Conservation (phyloP, 163 green algal genomes). For the Coccomyxa subellipsoidea region DNA sequence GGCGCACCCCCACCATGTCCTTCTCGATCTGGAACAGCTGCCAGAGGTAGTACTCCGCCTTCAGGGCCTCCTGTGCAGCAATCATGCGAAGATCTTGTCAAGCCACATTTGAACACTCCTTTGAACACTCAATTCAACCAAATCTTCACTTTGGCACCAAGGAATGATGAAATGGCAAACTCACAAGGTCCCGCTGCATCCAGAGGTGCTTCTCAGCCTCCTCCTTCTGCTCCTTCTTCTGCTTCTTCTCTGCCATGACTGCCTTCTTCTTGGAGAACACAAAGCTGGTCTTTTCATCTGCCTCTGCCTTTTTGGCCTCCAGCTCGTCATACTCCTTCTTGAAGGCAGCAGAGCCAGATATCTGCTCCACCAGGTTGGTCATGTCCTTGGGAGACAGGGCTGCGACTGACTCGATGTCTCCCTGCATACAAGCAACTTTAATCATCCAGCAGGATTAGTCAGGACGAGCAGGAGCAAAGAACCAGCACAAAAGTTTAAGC, state of each 20-base stretch:
- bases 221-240: constrained; percentile 96
- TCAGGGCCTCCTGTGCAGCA: constrained; percentile 41
- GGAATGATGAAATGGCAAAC: neutral
- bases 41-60: constrained; percentile 65
- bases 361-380: constrained; percentile 86
- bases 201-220: constrained; percentile 87
- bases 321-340: constrained; percentile 52
- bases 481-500: too few species aligned
- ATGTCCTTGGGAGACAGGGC: constrained; percentile 78
- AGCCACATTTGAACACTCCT: too few species aligned
- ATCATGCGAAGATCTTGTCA: neutral
- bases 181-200: constrained; percentile 73
- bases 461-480: too few species aligned
- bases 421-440: constrained; percentile 72
- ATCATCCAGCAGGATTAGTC: too few species aligned
- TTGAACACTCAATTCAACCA: too few species aligned
- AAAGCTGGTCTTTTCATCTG: constrained; percentile 51
- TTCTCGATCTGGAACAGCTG: constrained; percentile 71
- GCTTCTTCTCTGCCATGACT: constrained; percentile 68
- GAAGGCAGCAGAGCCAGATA: constrained; percentile 76
- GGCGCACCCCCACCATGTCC: constrained; percentile 44
- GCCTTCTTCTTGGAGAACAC: constrained; percentile 68
- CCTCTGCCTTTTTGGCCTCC: constrained; percentile 57
- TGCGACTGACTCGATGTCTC: constrained; percentile 95
- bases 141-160: too few species aligned